These are phyloP conservation scores for Hymenoscyphus fraxineus DNA, from an alignment of 2,329 filamentous ascomycete species.

Conservation along the genomic window DNA sequence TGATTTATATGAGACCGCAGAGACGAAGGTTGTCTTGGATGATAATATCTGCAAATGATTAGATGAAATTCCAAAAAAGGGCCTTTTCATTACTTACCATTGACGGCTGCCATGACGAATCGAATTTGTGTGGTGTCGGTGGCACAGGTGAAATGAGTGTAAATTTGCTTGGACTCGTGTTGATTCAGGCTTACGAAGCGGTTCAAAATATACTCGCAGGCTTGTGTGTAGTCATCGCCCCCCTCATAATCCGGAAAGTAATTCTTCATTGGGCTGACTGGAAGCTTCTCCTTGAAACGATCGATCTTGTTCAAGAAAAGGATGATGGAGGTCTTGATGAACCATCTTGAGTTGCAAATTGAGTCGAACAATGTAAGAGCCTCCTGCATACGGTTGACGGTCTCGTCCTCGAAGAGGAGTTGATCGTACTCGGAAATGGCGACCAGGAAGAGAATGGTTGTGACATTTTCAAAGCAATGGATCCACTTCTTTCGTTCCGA, in stretches of 20 bases:
- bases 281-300: conserved; percentile 82
- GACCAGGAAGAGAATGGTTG: conserved; percentile 87
- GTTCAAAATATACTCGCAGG: conserved; percentile 98
- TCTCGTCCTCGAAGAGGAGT: conserved; percentile 92
- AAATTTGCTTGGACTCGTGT: conserved; percentile 99
- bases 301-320: conserved; percentile 90
- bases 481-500: conserved; percentile 79
- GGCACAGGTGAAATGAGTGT: conserved; percentile 98
- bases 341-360: conserved; percentile 85
- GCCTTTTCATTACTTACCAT: conserved; percentile 61
- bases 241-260: conserved; percentile 92
- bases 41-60: conserved; percentile 78
- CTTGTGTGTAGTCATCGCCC: conserved; percentile 89
- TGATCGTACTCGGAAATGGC: conserved; percentile 97
- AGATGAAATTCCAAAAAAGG: conserved; percentile 32
- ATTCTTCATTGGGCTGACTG: conserved; percentile 78
- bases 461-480: conserved; percentile 75
- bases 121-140: conserved; percentile 98
- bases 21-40: conserved; percentile 98
- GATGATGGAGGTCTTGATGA: conserved; percentile 85
- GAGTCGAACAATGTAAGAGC: conserved; percentile 83
- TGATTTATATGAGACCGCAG: conserved; percentile 82
- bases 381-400: conserved; percentile 93
- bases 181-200: conserved; percentile 97
- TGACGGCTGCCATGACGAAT: conserved; percentile 99